Evolutionary conservation across 495 filamentous ascomycete genomes (phyloP), one percentile per base, ranked within the genome.

Genomic region (Lasiosphaeriaceae sp.): DNA sequence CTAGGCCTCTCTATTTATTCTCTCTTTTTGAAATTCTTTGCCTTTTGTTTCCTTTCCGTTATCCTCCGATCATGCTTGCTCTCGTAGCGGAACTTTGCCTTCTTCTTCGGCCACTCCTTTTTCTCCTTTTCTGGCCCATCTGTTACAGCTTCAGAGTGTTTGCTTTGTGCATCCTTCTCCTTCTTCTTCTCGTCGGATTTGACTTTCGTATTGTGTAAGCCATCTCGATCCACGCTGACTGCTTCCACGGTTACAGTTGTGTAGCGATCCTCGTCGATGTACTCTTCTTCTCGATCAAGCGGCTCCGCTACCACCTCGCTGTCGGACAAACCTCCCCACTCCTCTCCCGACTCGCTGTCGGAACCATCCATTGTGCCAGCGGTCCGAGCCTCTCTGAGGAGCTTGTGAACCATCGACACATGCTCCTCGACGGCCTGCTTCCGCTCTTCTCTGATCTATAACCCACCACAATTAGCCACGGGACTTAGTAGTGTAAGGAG

Each of bases 221-320:
- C 89, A 56, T 89, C 84, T 52, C 83, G 85, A 2, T 89, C 84
- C 8, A 93, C 76, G 63, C 87, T 88, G 67, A 98, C 90, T n/a
- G 87, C 87, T 68, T 96, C 91, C 0, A 98, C 83, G 0, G 90
- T 96, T 26, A 98, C 94, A 3, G 89, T 95, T 17, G 93, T 96
- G 66, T 89, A 95, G 69, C 87, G 88, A 65, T 96, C 93, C 70
- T 97, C 94, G 72, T 98, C 94, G 56, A 96, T 82, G 73, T 96
- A 98, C 71, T 96, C 92, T 52, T 93, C 92, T 65, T 97, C 90
- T 61, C 87, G 84, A 67, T 92, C 84, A 19, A 95, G 70, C 8
- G 73, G 67, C 48, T 68, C 61, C 19, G 63, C 67, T 3, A 68
- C 65, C 4, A 78, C 76, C 4, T 79, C 78, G 11, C 79, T 71